phyloP scores from a whole-genome alignment of 768 basidiomycete genomes.

The Calocybe gangraenosa region DNA sequence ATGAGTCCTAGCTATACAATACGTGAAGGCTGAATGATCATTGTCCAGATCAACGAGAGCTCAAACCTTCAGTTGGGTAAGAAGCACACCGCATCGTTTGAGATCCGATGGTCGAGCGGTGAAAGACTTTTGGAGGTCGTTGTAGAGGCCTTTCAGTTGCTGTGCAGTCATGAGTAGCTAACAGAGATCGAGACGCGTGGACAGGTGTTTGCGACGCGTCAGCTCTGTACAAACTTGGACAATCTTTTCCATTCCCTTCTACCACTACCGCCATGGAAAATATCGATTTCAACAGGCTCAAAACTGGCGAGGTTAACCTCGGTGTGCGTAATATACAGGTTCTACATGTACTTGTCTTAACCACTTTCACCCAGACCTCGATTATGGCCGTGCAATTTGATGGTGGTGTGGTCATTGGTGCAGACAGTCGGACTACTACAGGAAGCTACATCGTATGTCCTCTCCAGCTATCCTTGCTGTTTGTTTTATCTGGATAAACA shows the following conservation, averaged over 20 bases:
- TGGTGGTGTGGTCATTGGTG: constrained; percentile 92
- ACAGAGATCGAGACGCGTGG: constrained; percentile 29
- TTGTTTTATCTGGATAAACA: constrained; percentile 1
- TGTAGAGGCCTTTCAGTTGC: constrained; percentile 58
- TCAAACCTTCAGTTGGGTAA: constrained; percentile 72
- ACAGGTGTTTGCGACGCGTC: constrained; percentile 20
- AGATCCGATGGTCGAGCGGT: constrained; percentile 62
- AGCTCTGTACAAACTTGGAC: constrained; percentile 18
- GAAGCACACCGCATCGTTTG: constrained; percentile 55
- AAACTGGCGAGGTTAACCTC: constrained; percentile 94
- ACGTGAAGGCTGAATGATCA: constrained; percentile 2
- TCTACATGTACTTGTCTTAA: constrained; percentile 2
- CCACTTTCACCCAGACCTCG: constrained; percentile 63
- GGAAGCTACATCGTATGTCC: constrained; percentile 88
- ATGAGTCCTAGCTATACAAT: constrained; percentile 64
- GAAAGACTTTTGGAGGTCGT: constrained; percentile 66
- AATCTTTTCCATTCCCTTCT: constrained; percentile 14
- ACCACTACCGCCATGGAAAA: constrained; percentile 43
- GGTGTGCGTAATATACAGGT: constrained; percentile 56
- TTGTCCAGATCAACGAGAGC: no score
- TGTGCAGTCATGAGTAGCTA: constrained; percentile 39
- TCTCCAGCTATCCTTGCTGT: neutral
- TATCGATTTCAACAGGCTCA: constrained; percentile 84
- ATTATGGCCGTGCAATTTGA: constrained; percentile 99
- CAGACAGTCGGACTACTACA: constrained; percentile 95